phyloP scores from a whole-genome alignment of 2,329 filamentous ascomycete species.

The Penicillium griseofulvum region DNA sequence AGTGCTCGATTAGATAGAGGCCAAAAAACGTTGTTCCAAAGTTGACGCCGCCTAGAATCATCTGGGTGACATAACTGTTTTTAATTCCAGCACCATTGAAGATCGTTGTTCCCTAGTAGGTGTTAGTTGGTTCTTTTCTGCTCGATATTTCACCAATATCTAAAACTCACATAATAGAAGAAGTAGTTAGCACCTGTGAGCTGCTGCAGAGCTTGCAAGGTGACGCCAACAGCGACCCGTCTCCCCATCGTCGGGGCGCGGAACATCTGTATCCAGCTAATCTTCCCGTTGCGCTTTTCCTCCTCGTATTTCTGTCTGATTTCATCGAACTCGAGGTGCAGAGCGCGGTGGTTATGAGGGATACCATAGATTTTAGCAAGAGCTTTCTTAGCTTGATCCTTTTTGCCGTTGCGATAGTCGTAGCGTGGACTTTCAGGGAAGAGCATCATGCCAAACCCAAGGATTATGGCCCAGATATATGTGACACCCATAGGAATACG shows the following conservation, averaged over 20 bases:
- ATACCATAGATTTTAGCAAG: constrained; percentile 56
- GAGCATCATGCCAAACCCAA: constrained; percentile 54
- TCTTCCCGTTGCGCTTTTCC: constrained; percentile 42
- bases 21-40: constrained; percentile 64
- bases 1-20: constrained; percentile 66
- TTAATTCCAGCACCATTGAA: constrained; percentile 64
- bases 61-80: constrained; percentile 62
- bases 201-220: constrained; percentile 46
- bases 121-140: background rate
- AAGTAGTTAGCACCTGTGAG: constrained; percentile 49
- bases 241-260: constrained; percentile 45
- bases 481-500: constrained; percentile 55
- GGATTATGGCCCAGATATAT: constrained; percentile 56
- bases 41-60: constrained; percentile 66
- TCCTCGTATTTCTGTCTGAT: constrained; percentile 57
- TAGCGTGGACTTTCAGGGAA: constrained; percentile 59
- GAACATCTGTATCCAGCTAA: constrained; percentile 39
- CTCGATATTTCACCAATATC: too few relatives aligned
- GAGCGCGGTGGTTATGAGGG: constrained; percentile 51
- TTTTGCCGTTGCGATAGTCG: constrained; percentile 56
- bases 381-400: constrained; percentile 51
- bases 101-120: constrained; percentile 22
- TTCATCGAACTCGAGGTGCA: constrained; percentile 53
- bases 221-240: constrained; percentile 41
- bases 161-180: constrained; percentile 53